Conservation (phyloP, 139 green algal genomes). For the Haematococcus lacustris region DNA sequence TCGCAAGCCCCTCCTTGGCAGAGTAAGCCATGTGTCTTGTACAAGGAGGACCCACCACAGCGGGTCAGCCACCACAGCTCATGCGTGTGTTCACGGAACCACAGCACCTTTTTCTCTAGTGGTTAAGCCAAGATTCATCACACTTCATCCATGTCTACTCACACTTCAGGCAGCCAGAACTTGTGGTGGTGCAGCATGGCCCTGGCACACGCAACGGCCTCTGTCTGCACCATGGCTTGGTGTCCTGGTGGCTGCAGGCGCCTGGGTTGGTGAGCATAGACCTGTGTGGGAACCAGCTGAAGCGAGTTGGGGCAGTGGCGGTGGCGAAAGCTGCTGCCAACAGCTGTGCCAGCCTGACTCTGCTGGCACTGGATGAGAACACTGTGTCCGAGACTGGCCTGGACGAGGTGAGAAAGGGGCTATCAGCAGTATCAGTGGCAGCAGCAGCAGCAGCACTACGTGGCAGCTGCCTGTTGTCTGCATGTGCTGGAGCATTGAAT, state of each 20-base stretch:
- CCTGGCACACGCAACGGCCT: too few species aligned
- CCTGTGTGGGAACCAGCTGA: conserved; percentile 60
- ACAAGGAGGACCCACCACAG: too few species aligned
- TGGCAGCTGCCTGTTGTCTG: neutral
- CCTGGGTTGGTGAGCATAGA: conserved; percentile 36
- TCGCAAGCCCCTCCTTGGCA: too few species aligned
- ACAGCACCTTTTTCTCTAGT: too few species aligned
- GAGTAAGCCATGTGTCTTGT: too few species aligned
- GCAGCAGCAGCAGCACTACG: neutral
- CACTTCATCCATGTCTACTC: too few species aligned
- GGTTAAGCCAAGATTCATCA: too few species aligned
- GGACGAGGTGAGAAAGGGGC: conserved; percentile 12
- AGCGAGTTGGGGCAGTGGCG: conserved; percentile 52
- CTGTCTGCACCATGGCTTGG: too few species aligned
- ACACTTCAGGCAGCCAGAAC: too few species aligned
- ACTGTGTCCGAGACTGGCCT: conserved; percentile 53
- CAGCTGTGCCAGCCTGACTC: conserved; percentile 33
- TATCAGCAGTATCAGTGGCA: neutral
- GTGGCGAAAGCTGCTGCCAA: conserved; percentile 36
- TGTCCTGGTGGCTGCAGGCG: conserved; percentile 8
- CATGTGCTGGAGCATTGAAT: neutral
- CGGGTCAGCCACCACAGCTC: too few species aligned
- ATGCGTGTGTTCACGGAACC: too few species aligned
- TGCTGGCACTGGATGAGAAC: conserved; percentile 77
- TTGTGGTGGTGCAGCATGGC: too few species aligned